These are phyloP conservation scores for Penicillium sp. DNA, from an alignment of 2,329 filamentous ascomycete genomes.

Conservation along the genomic window DNA sequence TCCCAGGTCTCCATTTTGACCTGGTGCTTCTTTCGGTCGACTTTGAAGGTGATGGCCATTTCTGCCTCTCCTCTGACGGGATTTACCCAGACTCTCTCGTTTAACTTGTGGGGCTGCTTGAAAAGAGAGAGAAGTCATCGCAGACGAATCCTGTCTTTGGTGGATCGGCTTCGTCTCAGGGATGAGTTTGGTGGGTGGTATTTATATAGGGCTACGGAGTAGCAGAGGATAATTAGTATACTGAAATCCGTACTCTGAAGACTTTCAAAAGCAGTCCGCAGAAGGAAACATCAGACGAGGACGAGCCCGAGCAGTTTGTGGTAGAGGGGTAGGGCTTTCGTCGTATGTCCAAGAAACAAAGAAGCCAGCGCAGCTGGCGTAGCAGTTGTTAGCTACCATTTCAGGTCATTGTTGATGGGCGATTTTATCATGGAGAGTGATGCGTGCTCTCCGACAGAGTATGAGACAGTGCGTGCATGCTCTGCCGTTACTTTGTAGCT, in stretches of 20 bases:
- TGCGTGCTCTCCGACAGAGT: too few species aligned
- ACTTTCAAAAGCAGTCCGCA: slow-evolving; percentile 5
- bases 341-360: background rate
- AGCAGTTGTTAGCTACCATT: too few species aligned
- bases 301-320: background rate
- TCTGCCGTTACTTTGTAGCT: too few species aligned
- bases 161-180: background rate
- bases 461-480: too few species aligned
- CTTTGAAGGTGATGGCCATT: background rate
- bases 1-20: background rate
- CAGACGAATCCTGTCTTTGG: background rate
- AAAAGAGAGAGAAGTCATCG: too few species aligned
- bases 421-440: background rate
- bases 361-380: background rate
- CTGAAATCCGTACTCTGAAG: slow-evolving; percentile 21
- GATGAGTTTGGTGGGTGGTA: slow-evolving; percentile 10
- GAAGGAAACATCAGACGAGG: slow-evolving; percentile 31
- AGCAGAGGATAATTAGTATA: slow-evolving; percentile 24
- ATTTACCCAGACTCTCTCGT: background rate
- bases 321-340: too few species aligned
- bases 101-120: background rate
- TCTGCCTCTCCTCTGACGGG: background rate
- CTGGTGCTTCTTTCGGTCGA: background rate
- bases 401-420: background rate
- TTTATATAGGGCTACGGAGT: slow-evolving; percentile 13